Evolutionary conservation across 352 stramenopile genomes (phyloP), one percentile per base, ranked within the genome.

Genomic region (Phytophthora syringae): DNA sequence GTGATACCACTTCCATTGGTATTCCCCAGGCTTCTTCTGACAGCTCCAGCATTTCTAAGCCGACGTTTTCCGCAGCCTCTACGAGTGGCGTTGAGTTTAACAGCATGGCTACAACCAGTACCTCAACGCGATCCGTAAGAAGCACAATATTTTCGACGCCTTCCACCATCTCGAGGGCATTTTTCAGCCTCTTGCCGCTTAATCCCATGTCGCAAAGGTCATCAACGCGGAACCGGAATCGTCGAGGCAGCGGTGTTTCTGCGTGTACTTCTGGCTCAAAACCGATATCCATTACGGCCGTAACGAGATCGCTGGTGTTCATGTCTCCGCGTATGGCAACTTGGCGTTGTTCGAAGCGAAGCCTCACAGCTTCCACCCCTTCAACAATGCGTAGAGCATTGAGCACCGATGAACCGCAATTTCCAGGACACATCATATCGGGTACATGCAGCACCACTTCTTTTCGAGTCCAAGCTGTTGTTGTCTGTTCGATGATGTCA

Each of bases 371-470:
- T 50, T 88, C 67, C 11, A 94, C 78, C 1, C 75, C 57, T 32
- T 72, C 54, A 15, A 89, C 74, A 40, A 60, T 67, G 0, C 66
- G 73, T 11, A 89, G 54, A 5, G 84, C 79, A 34, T 86, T 87
- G 21, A 94, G 61, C 20, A 95, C 82, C 2, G 85, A 86, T n/a
- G 68, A 76, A 13, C 87, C 87, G 45, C 87, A 95, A 44, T 92
- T 93, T 34, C 71, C 75, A 15, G 82, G 72, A 52, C 87, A 95
- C 85, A 95, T 95, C 82, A 95, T 95, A 20, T 88, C 87, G 24
- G 76, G 65, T 11, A 95, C 79, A 18, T 67, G 62, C 11, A 95
- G 51, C 24, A 90, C 80, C 32, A 93, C 68, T 64, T 93, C 79
- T 62, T 90, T 89, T 32, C 60, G 64, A 12, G 71, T 65, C 84